phyloP scores from a whole-genome alignment of 2,329 filamentous ascomycete genomes.

The Fusarium sublunatum region DNA sequence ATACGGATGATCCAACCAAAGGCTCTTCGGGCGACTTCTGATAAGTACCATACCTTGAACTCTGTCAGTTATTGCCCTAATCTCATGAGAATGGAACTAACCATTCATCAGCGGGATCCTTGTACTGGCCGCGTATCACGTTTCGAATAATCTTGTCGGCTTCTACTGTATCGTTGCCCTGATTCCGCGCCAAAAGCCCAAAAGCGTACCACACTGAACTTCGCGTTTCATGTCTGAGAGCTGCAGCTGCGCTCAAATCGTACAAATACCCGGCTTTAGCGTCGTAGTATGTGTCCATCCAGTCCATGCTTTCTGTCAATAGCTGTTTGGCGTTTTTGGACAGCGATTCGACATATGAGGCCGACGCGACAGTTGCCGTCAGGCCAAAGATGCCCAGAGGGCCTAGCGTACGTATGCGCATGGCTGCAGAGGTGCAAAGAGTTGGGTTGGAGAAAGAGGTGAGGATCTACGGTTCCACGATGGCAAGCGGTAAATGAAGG shows the following conservation, averaged over 20 bases:
- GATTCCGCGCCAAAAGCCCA: slow-evolving; percentile 66
- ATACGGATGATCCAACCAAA: slow-evolving; percentile 62
- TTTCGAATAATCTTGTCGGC: slow-evolving; percentile 66
- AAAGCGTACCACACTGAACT: slow-evolving; percentile 69
- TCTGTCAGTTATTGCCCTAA: not conserved
- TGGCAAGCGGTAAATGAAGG: too few species aligned
- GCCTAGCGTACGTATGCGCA: not conserved
- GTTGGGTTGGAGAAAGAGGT: not conserved
- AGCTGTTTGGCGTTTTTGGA: slow-evolving; percentile 24
- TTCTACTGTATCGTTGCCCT: slow-evolving; percentile 59
- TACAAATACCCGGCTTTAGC: slow-evolving; percentile 63
- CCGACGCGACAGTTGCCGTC: not conserved
- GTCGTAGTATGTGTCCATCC: slow-evolving; percentile 68
- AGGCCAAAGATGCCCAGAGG: slow-evolving; percentile 1
- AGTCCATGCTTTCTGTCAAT: slow-evolving; percentile 56
- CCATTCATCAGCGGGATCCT: slow-evolving; percentile 65
- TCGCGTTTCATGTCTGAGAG: slow-evolving; percentile 66
- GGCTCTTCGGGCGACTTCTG: slow-evolving; percentile 68
- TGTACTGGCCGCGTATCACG: slow-evolving; percentile 64
- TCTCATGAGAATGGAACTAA: slow-evolving; percentile 45
- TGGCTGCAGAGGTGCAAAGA: not conserved
- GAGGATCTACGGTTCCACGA: too few species aligned
- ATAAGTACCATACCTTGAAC: slow-evolving; percentile 55
- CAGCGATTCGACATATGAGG: slow-evolving; percentile 11
- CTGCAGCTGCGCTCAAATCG: slow-evolving; percentile 56